Base-by-base conservation (phyloP, 768 basidiomycete species). In the Coprinopsis marcescibilis region DNA sequence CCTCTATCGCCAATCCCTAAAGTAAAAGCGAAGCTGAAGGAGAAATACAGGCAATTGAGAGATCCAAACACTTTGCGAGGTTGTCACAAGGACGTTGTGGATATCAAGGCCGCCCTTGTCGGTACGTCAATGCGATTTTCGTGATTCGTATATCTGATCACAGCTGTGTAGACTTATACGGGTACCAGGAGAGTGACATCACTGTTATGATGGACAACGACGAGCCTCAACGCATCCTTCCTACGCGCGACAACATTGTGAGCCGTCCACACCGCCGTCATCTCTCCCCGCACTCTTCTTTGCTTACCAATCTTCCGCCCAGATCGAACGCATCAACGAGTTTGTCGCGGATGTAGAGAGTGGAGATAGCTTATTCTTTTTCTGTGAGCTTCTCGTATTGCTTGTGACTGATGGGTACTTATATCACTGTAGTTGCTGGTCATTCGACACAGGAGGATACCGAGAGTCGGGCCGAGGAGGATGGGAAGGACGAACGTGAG, bases 281-380 rank as follows among this genome's bases (percentile, higher is more conserved):
- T n/a, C n/a, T n/a, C n/a, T n/a, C n/a, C n/a, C n/a, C n/a, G n/a
- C n/a, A n/a, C n/a, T n/a, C n/a, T n/a, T n/a, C n/a, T n/a, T n/a
- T n/a, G n/a, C n/a, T n/a, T n/a, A n/a, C 30, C 30, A 32, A 32
- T n/a, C 10, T 32, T 8, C 30, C 8, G 30, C n/a, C 30, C 30
- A 32, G n/a, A n/a, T 32, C 30, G 30, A 8, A 32, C 26, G 43
- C 58, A 1, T 62, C 64, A 51, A 62, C 0, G 63, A 64, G 2
- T 61, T 82, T 5, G 73, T 78, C 0, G 50, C 59, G 24, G 73
- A 60, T 27, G 72, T 71, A 7, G 58, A 65, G 14, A 50, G 70
- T 2, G 74, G 74, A 0, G 80, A 81, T 49, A 69, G 58, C 1
- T 75, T 78, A 52, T 76, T 80, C 50, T 79, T 82, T 47, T 77